Percentiles rank a stretch among this genome's conserved stretches.
Conservation (phyloP, 768 basidiomycete species). For the Suillus brevipes region DNA sequence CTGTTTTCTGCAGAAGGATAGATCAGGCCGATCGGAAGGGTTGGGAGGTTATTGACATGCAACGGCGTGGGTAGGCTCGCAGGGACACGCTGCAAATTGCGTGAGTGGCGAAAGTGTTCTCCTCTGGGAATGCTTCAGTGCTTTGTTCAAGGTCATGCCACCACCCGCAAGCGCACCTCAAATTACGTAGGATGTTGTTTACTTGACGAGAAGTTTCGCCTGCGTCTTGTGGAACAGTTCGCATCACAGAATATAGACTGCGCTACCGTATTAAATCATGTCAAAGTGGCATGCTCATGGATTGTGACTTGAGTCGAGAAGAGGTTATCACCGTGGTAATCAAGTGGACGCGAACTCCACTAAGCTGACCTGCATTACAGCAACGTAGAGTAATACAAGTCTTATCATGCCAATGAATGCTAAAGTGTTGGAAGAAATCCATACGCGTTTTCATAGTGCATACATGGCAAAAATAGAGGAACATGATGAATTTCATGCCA, state of each 20-base stretch:
- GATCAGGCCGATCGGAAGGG: conserved; percentile 45
- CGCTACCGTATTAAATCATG: not conserved
- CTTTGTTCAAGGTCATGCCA: not conserved
- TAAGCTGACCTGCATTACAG: not conserved
- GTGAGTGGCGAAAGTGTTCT: conserved; percentile 67
- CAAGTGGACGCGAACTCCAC: not conserved
- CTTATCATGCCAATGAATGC: not conserved
- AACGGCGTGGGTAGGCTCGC: conserved; percentile 20
- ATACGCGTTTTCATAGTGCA: conserved; percentile 31
- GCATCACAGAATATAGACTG: not conserved
- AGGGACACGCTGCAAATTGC: conserved; percentile 46
- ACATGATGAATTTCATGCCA: conserved; percentile 29
- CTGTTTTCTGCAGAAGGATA: conserved; percentile 20
- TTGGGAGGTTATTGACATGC: conserved; percentile 41
- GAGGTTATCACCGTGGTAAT: not conserved
- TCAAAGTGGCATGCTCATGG: not conserved
- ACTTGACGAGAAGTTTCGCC: conserved; percentile 23
- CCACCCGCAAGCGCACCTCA: conserved; percentile 22
- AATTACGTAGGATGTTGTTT: conserved; percentile 28
- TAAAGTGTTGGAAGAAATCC: conserved; percentile 14
- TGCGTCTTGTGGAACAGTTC: not conserved
- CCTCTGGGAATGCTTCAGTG: conserved; percentile 43
- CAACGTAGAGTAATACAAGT: not conserved
- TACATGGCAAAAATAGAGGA: conserved; percentile 26
- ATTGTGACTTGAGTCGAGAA: not conserved